A percentile compares a stretch with the other conserved stretches of the same genome.
These are phyloP conservation scores for Mimosa pudica DNA, from an alignment of 306 rosid genomes.

Conservation along the genomic window DNA sequence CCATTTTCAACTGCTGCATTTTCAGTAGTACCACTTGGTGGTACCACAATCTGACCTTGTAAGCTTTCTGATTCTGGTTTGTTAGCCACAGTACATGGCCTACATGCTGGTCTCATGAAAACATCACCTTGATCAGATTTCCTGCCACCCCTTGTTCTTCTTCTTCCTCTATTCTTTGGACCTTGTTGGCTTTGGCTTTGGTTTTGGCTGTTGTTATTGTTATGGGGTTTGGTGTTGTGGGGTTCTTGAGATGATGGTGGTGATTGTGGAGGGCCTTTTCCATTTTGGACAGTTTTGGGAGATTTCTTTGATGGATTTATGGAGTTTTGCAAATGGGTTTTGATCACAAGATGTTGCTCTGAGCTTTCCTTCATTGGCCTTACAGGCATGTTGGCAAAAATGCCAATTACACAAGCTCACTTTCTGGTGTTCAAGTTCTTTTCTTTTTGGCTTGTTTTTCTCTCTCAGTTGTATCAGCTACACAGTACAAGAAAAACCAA, in stretches of 20 bases:
- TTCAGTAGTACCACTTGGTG: constrained; percentile 16
- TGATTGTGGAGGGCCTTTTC: constrained; percentile 65
- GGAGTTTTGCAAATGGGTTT: constrained; percentile 75
- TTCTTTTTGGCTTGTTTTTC: not conserved
- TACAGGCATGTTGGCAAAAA: constrained; percentile 74
- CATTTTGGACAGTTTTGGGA: constrained; percentile 74
- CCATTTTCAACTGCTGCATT: constrained; percentile 54
- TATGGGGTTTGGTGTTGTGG: constrained; percentile 47
- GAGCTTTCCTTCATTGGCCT: constrained; percentile 93
- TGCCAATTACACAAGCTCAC: constrained; percentile 32
- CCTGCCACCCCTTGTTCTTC: constrained; percentile 82
- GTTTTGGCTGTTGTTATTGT: constrained; percentile 15
- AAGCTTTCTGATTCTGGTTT: constrained; percentile 36
- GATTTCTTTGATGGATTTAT: constrained; percentile 63
- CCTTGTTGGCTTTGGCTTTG: constrained; percentile 49
- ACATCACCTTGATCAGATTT: constrained; percentile 87
- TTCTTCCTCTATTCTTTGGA: constrained; percentile 77
- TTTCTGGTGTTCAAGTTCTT: constrained; percentile 40
- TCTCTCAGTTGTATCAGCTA: constrained; percentile 35
- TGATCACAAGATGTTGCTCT: constrained; percentile 92
- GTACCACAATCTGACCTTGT: constrained; percentile 33
- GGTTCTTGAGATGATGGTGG: constrained; percentile 61
- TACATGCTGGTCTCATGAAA: constrained; percentile 77
- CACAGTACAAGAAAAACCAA: constrained; percentile 41
- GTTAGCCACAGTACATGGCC: constrained; percentile 62